These are phyloP conservation scores for Rhododendron simsii DNA, from an alignment of 148 eudicot genomes.

Conservation along the genomic window DNA sequence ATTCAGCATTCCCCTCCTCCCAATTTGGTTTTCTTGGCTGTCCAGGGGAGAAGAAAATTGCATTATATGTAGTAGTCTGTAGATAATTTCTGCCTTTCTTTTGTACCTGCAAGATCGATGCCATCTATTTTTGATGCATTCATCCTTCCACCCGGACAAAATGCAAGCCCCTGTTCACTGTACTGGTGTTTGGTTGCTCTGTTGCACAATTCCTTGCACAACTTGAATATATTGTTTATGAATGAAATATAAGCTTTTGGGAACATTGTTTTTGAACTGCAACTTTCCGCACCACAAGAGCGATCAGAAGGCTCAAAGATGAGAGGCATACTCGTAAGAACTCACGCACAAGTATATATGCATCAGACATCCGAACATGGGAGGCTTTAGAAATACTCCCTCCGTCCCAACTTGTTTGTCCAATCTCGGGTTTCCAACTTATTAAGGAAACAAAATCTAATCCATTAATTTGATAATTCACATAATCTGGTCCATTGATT, in stretches of 20 bases:
- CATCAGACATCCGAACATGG: not conserved
- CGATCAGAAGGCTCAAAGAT: not conserved
- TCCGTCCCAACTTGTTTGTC: too few species aligned
- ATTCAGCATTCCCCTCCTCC: not conserved
- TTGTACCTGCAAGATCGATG: not conserved
- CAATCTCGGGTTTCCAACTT: too few species aligned
- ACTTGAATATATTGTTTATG: not conserved
- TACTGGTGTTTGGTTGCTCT: not conserved
- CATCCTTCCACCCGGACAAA: not conserved
- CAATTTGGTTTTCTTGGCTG: not conserved
- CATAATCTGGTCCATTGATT: too few species aligned
- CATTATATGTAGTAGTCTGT: not conserved
- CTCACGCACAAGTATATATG: not conserved
- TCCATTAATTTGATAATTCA: too few species aligned
- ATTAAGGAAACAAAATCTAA: too few species aligned
- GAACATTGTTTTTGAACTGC: not conserved
- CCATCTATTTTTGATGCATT: not conserved
- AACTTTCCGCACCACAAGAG: not conserved
- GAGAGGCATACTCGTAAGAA: not conserved
- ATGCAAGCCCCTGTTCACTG: not conserved
- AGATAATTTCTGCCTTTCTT: not conserved
- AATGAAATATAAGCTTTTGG: not conserved
- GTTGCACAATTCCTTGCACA: not conserved
- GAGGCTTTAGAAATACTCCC: not conserved
- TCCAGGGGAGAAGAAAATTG: not conserved